These are phyloP conservation scores for Chaetomium tenue DNA, from an alignment of 495 filamentous ascomycete species.

Conservation along the genomic window DNA sequence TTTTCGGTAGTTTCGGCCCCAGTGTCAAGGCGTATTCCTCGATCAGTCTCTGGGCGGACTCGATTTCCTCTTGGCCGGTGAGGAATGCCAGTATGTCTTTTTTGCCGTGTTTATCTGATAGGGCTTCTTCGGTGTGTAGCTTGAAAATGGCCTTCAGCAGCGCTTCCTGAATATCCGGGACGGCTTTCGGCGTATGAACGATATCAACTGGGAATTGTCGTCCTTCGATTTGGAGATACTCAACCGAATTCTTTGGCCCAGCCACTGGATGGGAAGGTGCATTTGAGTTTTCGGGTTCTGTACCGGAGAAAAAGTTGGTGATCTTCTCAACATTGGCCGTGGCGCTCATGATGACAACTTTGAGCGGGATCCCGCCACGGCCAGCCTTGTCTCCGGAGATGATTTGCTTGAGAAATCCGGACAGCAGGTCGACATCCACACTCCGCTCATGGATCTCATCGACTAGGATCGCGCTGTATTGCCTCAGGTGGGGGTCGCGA, in stretches of 20 bases:
- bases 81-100: slow-evolving; percentile 87
- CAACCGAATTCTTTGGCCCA: slow-evolving; percentile 27
- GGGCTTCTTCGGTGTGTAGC: slow-evolving; percentile 80
- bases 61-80: slow-evolving; percentile 91
- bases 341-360: slow-evolving; percentile 94
- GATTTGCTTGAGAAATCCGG: slow-evolving; percentile 82
- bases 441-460: slow-evolving; percentile 98
- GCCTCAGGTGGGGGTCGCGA: slow-evolving; percentile 73
- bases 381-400: slow-evolving; percentile 57
- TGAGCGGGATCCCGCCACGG: slow-evolving; percentile 69
- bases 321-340: slow-evolving; percentile 84
- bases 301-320: slow-evolving; percentile 64
- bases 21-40: slow-evolving; percentile 73
- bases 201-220: slow-evolving; percentile 84
- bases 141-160: slow-evolving; percentile 82
- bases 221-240: slow-evolving; percentile 75
- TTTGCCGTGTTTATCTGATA: slow-evolving; percentile 61
- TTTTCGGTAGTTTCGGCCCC: slow-evolving; percentile 69
- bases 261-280: neutral
- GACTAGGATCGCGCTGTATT: slow-evolving; percentile 87
- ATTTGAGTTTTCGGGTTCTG: slow-evolving; percentile 7
- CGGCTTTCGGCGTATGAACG: slow-evolving; percentile 70
- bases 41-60: slow-evolving; percentile 72
- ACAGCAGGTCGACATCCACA: slow-evolving; percentile 87
- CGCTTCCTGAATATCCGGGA: slow-evolving; percentile 79